Base-by-base conservation (phyloP, 2,329 filamentous ascomycete species). In the Penicillium fuscoglaucum region DNA sequence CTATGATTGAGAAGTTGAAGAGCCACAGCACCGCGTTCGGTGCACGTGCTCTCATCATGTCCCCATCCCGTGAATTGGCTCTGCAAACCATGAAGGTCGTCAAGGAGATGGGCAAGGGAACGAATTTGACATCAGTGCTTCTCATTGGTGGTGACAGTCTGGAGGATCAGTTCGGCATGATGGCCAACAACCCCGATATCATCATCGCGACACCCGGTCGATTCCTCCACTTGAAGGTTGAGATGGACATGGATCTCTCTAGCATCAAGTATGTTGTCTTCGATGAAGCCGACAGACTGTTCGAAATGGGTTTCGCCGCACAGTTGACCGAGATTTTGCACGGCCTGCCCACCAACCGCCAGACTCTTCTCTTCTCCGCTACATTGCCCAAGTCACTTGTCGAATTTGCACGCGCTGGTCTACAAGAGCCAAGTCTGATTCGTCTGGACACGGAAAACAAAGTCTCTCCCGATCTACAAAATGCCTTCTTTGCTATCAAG, bases 301-400 rank as follows among this genome's bases (percentile, higher is more conserved):
- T 99, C 75, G 95, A 99, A 73, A 97, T 99, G 93, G 96, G 95
- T 67, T 99, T 99, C 72, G 92, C 93, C 5, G 87, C 90, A 4
- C 95, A 99, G 71, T 80, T 99, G 66, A 89, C 90, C 1, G 95
- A 99, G 73, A 98, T 98, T 80, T 79, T 99, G 52, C 87, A 96
- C 70, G 90, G 92, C 0, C 80, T 99, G 17, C 95, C 96, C 1
- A 80, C 85, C 0, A 90, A 88, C 26, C 84, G 96, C 58, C 95
- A 99, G 72, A 99, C 93, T 3, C 79, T 98, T 8, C 82, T 99
- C 2, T 99, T 99, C 75, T 99, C 95, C 35, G 95, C 95, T 0
- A 99, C 95, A 0, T 81, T 99, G 21, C 95, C 95, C 1, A 93
- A 93, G 57, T 96, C 92, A 0, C 81, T 99, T 33, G 95, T 98